These are phyloP conservation scores for Boletus sp. DNA, from an alignment of 768 basidiomycete genomes.

Conservation along the genomic window DNA sequence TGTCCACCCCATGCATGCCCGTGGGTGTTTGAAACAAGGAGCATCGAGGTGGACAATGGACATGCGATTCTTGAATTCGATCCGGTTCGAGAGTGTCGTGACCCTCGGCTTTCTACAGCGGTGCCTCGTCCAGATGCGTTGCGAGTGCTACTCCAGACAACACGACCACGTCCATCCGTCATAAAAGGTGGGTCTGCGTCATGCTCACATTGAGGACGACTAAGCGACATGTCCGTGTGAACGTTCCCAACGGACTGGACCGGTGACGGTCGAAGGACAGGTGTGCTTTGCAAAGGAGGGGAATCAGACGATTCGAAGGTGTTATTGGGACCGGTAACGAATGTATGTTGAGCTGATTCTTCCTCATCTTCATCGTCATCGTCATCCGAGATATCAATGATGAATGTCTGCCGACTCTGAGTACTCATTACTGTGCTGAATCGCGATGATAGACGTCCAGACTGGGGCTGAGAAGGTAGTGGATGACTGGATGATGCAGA, in stretches of 20 bases:
- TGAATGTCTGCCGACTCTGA: constrained; percentile 24
- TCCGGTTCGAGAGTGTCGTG: constrained; percentile 20
- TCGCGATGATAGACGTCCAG: constrained; percentile 14
- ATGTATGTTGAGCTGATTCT: neutral
- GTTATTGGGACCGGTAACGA: neutral
- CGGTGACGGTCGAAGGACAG: neutral
- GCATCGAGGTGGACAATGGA: constrained; percentile 13
- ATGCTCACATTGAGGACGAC: constrained; percentile 29
- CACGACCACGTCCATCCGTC: constrained; percentile 63
- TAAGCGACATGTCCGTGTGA: constrained; percentile 1
- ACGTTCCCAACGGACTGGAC: constrained; percentile 2
- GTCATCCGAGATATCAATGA: constrained; percentile 33
- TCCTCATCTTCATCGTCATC: constrained; percentile 27
- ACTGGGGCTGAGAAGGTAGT: constrained; percentile 2
- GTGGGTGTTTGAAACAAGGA: constrained; percentile 9
- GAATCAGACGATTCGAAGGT: neutral
- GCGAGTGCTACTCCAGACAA: constrained; percentile 42
- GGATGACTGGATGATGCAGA: neutral
- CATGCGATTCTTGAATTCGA: constrained; percentile 17
- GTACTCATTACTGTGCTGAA: constrained; percentile 26
- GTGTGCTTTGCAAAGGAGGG: neutral
- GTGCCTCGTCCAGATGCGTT: constrained; percentile 16
- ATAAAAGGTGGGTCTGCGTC: constrained; percentile 50
- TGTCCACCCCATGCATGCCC: constrained; percentile 22
- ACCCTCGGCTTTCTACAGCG: constrained; percentile 18